phyloP scores from a whole-genome alignment of 352 stramenopile species.

The Phytopythium helicoides region DNA sequence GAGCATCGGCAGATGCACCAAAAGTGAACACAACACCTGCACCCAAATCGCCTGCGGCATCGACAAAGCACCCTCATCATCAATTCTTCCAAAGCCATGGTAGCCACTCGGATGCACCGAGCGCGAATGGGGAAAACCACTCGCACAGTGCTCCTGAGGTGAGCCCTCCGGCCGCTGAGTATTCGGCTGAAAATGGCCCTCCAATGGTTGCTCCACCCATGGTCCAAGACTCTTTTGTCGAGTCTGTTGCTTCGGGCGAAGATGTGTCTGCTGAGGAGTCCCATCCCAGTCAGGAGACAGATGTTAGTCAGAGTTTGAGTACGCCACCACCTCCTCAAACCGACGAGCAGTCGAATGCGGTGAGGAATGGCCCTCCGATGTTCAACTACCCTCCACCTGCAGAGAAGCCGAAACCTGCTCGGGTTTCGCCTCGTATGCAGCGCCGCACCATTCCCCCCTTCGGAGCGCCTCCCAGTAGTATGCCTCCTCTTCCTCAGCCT shows the following conservation, averaged over 20 bases:
- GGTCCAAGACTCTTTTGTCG: too few species aligned
- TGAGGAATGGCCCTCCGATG: slow-evolving; percentile 1
- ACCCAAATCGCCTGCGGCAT: slow-evolving; percentile 5
- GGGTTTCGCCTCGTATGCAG: slow-evolving; percentile 4
- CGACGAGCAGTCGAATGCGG: neutral
- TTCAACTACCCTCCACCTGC: slow-evolving; percentile 2
- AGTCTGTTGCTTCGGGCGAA: too few species aligned
- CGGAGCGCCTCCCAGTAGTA: neutral
- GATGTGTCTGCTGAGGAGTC: too few species aligned
- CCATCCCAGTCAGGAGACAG: neutral
- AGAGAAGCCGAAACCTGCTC: neutral
- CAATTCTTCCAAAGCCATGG: slow-evolving; percentile 24
- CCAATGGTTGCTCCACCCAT: too few species aligned
- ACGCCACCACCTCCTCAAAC: neutral
- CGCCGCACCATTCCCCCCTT: neutral
- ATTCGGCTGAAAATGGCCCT: too few species aligned
- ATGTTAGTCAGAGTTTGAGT: neutral
- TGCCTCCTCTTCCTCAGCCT: slow-evolving; percentile 6
- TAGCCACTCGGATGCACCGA: too few species aligned
- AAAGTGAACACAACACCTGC: neutral
- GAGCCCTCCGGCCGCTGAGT: too few species aligned
- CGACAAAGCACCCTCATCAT: slow-evolving; percentile 18
- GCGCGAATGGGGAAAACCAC: too few species aligned
- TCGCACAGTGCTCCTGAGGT: too few species aligned
- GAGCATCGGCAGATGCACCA: slow-evolving; percentile 1